phyloP scores from a whole-genome alignment of 352 stramenopile genomes.

The Blastocystis sp. region DNA sequence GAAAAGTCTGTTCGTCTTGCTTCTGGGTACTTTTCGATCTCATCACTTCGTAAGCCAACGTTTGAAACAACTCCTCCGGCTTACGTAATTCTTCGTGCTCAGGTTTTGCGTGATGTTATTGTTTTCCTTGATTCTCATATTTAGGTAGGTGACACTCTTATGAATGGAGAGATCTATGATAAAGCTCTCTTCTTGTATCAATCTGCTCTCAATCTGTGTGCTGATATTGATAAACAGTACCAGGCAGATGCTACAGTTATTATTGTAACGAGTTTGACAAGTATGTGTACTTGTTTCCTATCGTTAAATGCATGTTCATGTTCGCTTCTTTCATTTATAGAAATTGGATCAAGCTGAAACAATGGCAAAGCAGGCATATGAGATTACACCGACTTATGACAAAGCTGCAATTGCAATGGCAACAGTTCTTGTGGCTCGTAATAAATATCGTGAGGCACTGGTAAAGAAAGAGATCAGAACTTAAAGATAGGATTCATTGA shows the following conservation, averaged over 20 bases:
- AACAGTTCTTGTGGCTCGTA: not conserved
- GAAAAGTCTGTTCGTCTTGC: not conserved
- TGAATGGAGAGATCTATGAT: not conserved
- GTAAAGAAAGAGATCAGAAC: not conserved
- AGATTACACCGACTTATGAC: not conserved
- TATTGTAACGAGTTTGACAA: not conserved
- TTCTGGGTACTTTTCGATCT: not conserved
- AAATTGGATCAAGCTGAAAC: conserved; percentile 1
- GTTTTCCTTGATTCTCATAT: not conserved
- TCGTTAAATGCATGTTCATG: not conserved
- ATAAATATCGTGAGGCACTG: not conserved
- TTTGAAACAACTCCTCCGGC: not conserved
- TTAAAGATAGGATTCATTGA: not conserved
- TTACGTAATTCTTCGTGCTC: not conserved
- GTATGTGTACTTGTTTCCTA: conserved; percentile 33
- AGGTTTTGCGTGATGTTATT: conserved; percentile 25
- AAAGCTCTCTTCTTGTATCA: conserved; percentile 16
- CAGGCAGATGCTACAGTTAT: not conserved
- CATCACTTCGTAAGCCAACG: not conserved
- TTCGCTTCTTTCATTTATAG: not conserved
- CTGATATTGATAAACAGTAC: not conserved
- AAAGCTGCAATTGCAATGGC: conserved; percentile 24
- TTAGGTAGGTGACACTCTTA: not conserved
- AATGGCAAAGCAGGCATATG: conserved; percentile 41
- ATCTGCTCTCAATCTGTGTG: not conserved